Evolutionary conservation across 2,329 filamentous ascomycete species (phyloP).

Genomic region (Zymoseptoria brevis): DNA sequence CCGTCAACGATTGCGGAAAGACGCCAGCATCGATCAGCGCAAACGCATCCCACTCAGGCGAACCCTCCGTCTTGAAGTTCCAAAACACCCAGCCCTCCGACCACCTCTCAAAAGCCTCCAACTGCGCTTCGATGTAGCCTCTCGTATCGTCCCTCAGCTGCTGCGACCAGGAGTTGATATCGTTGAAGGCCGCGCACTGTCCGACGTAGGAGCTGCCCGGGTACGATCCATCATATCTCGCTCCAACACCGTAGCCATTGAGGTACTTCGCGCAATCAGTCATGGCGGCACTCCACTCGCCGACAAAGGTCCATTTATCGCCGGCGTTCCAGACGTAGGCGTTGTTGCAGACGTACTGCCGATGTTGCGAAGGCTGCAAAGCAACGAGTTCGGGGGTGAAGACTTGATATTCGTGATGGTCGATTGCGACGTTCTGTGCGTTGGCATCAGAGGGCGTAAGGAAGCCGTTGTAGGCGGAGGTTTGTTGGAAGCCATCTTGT

Average conservation of each 20-base stretch:
- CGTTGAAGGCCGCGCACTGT: constrained; percentile 46
- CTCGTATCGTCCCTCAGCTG: constrained; percentile 40
- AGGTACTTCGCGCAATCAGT: constrained; percentile 50
- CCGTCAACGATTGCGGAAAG: constrained; percentile 40
- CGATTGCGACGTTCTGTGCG: constrained; percentile 50
- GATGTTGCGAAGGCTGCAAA: constrained; percentile 46
- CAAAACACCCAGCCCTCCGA: constrained; percentile 51
- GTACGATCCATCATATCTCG: constrained; percentile 53
- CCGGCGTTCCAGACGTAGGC: constrained; percentile 41
- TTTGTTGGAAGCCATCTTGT: constrained; percentile 49
- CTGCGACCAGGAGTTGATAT: constrained; percentile 41
- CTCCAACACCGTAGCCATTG: constrained; percentile 50
- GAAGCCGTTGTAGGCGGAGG: constrained; percentile 54
- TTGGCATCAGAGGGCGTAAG: constrained; percentile 45
- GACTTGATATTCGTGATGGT: constrained; percentile 63
- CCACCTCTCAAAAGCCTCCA: constrained; percentile 44
- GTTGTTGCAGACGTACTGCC: constrained; percentile 49
- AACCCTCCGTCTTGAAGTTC: constrained; percentile 50
- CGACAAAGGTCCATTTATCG: constrained; percentile 61
- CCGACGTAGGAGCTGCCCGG: constrained; percentile 42
- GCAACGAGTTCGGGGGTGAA: constrained; percentile 48
- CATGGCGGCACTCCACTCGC: constrained; percentile 62
- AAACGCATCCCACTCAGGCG: constrained; percentile 47
- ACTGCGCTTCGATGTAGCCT: constrained; percentile 48
- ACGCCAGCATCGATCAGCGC: constrained; percentile 43